phyloP scores from a whole-genome alignment of 768 basidiomycete species.

The Candolleomyces aberdarensis region DNA sequence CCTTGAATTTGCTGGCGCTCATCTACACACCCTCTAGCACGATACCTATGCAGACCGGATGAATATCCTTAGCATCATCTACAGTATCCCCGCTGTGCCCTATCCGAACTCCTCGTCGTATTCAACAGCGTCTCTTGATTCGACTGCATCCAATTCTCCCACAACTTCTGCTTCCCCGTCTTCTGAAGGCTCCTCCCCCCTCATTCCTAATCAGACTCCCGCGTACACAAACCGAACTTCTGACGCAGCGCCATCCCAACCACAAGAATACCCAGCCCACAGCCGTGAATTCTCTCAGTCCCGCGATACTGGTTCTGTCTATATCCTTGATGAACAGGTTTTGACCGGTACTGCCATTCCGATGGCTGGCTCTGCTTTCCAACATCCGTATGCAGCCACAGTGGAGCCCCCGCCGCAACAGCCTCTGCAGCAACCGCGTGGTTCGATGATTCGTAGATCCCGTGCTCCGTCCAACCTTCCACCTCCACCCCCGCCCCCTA shows the following conservation, averaged over 20 bases:
- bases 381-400: conserved; percentile 53
- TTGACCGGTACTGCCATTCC: conserved; percentile 24
- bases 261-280: conserved; percentile 21
- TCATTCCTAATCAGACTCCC: conserved; percentile 32
- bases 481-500: conserved; percentile 64
- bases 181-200: conserved; percentile 42
- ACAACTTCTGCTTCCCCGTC: conserved; percentile 46
- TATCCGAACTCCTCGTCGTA: conserved; percentile 58
- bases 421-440: conserved; percentile 21
- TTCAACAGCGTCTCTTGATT: conserved; percentile 35
- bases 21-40: conserved; percentile 48
- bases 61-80: conserved; percentile 88
- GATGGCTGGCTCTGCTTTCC: conserved; percentile 29
- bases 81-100: conserved; percentile 77
- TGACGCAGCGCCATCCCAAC: conserved; percentile 18
- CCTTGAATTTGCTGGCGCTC: conserved; percentile 3
- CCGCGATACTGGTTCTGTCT: conserved; percentile 38
- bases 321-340: conserved; percentile 35
- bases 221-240: conserved; percentile 29
- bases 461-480: conserved; percentile 58
- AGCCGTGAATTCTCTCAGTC: conserved; percentile 1
- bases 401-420: conserved; percentile 35
- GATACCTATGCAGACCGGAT: conserved; percentile 95
- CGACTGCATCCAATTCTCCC: conserved; percentile 49
- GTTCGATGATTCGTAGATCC: conserved; percentile 42